Evolutionary conservation across 495 filamentous ascomycete genomes (phyloP).

Genomic region (Mycothermus thermophilus): DNA sequence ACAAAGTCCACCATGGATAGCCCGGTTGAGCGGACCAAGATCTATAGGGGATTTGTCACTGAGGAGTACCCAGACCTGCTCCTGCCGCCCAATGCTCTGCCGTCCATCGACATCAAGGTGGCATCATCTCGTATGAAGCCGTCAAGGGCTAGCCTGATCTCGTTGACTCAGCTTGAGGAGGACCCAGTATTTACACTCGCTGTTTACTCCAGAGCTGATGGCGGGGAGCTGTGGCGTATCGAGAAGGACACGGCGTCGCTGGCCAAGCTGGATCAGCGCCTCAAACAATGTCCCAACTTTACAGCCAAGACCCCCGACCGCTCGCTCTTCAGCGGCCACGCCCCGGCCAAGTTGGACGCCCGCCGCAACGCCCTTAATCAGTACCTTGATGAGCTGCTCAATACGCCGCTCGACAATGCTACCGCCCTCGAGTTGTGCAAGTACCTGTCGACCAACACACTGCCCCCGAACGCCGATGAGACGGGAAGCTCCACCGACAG

Average conservation of each 20-base stretch:
- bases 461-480: slow-evolving; percentile 62
- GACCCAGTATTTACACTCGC: slow-evolving; percentile 91
- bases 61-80: slow-evolving; percentile 75
- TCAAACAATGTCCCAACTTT: slow-evolving; percentile 57
- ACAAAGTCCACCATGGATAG: slow-evolving; percentile 21
- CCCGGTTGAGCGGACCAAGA: slow-evolving; percentile 22
- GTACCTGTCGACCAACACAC: slow-evolving; percentile 75
- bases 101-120: slow-evolving; percentile 70
- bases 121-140: slow-evolving; percentile 84
- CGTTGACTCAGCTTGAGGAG: slow-evolving; percentile 55
- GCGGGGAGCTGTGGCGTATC: slow-evolving; percentile 78
- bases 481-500: slow-evolving; percentile 33
- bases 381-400: slow-evolving; percentile 73
- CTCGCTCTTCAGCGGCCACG: slow-evolving; percentile 78
- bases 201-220: slow-evolving; percentile 61
- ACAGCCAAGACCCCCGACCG: slow-evolving; percentile 65
- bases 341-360: slow-evolving; percentile 86
- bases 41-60: slow-evolving; percentile 52
- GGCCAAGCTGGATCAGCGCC: slow-evolving; percentile 62
- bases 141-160: slow-evolving; percentile 70
- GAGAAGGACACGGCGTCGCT: slow-evolving; percentile 81
- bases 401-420: slow-evolving; percentile 64
- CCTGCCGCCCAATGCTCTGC: slow-evolving; percentile 81
- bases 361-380: slow-evolving; percentile 65
- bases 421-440: slow-evolving; percentile 74